Percentiles rank a stretch among this genome's conserved stretches.
Conservation (phyloP, 768 basidiomycete species). For the Lentinula detonsa region DNA sequence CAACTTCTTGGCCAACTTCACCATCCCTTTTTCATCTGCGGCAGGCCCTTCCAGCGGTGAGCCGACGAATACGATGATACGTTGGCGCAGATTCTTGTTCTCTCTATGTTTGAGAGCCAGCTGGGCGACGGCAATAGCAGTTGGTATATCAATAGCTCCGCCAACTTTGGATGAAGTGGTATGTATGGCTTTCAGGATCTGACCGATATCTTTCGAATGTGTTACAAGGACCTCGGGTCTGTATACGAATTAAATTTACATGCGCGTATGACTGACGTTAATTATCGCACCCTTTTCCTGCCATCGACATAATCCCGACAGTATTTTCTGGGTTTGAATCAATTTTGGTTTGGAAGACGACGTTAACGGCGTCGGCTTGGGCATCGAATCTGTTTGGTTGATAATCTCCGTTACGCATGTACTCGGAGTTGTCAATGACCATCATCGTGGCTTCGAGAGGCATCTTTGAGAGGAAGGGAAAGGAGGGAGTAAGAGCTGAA, state of each 20-base stretch:
- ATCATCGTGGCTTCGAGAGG: conserved; percentile 98
- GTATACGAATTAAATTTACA: conserved; percentile 1
- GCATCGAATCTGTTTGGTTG: conserved; percentile 82
- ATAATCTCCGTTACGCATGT: conserved; percentile 95
- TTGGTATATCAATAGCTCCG: conserved; percentile 81
- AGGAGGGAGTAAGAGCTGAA: neutral
- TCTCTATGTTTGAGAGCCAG: conserved; percentile 96
- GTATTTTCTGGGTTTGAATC: conserved; percentile 97
- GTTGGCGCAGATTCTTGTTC: conserved; percentile 96
- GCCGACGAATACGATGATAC: conserved; percentile 91
- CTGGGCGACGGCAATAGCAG: conserved; percentile 89
- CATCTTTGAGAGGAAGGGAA: conserved; percentile 45
- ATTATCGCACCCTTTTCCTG: conserved; percentile 76
- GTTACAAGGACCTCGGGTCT: conserved; percentile 97
- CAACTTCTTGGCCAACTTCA: conserved; percentile 90
- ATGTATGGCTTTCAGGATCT: conserved; percentile 80
- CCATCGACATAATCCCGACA: conserved; percentile 98
- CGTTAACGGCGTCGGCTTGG: conserved; percentile 86
- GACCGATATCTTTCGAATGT: conserved; percentile 91
- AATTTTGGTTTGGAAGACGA: conserved; percentile 88
- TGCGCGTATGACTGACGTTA: neutral
- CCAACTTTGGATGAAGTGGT: conserved; percentile 62
- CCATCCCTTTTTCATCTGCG: conserved; percentile 73
- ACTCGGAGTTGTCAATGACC: conserved; percentile 96
- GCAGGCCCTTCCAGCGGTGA: conserved; percentile 74